Base-by-base conservation (phyloP, 768 basidiomycete genomes). In the Mycena sanguinolenta region DNA sequence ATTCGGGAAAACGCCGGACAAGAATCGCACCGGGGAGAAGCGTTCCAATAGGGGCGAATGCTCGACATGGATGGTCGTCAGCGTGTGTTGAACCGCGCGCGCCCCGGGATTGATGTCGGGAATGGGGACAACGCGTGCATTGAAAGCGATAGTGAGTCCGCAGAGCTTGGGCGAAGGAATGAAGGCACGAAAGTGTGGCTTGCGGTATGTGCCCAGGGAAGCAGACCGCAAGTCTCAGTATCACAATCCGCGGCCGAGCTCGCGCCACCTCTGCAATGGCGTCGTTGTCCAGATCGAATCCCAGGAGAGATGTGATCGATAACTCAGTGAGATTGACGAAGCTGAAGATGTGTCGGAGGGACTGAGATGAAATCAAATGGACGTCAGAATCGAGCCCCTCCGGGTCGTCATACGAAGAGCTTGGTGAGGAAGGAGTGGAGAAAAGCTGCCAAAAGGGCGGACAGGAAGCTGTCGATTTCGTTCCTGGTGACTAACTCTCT, bases 1-100 rank as follows among this genome's bases (percentile, higher is more conserved):
- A 6, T 65, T 34, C 34, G 65, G 65, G 46, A 66, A 66, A 50
- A 58, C 50, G 12, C 46, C 65, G 9, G 65, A 58, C 44, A 66
- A 46, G 49, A 66, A 66, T 52, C 23, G 55, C 57, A 21, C 65
- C 38, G 59, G 57, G 28, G 65, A 54, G 16, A 52, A 28, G 49
- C 36, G 44, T 38, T n/a, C 65, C 16, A 57, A 58, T 58, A 65
- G 49, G 42, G 21, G 65, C 10, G 65, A 58, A 66, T 58, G 57
- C 23, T 39, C 65, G 8, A 58, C 65, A 59, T 65, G 7, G 16
- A 65, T 46, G 12, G 42, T 34, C 49, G 57, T 58, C 44, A 65
- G 34, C n/a, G 44, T 27, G 52, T 59, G 46, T 46, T 66, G 65
- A 38, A 54, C 55, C 44, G 55, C 2, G 44, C 42, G 30, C 2